Base-by-base conservation (phyloP, 2,329 filamentous ascomycete genomes). In the Lecanicillium sp. region DNA sequence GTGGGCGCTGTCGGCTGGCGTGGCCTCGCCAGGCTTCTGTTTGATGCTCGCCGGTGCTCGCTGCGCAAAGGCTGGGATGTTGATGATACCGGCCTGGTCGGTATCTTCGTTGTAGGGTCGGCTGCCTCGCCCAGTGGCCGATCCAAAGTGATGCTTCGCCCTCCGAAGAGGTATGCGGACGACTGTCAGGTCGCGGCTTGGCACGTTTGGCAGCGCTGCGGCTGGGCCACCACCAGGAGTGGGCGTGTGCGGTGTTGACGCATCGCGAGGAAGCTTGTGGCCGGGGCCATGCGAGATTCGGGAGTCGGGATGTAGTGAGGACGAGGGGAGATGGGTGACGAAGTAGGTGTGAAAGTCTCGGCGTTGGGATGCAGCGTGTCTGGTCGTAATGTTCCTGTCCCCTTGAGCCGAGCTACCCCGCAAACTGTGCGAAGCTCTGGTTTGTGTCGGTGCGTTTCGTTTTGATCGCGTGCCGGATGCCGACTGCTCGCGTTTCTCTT, bases 101-200 rank as follows among this genome's bases (percentile, higher is more conserved):
- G 87, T 77, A 56, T 98, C 92, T 62, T 98, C 92, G 58, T 97
- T 97, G 59, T 92, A 87, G 0, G 81, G 79, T 10, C 92, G 78
- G 40, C 83, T 87, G 17, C 92, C 92, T 35, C 92, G 77, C 22
- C 83, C 84, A 30, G 84, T 75, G 11, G 77, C 77, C 17, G 79
- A 85, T 18, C 92, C 92, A 54, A 94, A 96, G 64, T 98, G 92
- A 57, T 98, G 92, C 57, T 97, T 97, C 20, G 92, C 92, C 50
- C 84, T 89, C 51, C 83, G 84, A 45, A 98, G 68, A 5, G 92
- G 92, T 55, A 98, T 98, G 27, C 92, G 84, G 34, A 97, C 92
- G 5, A 97, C 87, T 0, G 92, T 96, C 48, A 92, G 79, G 51
- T 96, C 88, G 50, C 87, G 77, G 39, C 65, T 72, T 12, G 71